Evolutionary conservation across 345 rosid genomes (phyloP), one percentile per base, ranked within the genome.

Genomic region (Clausena lansium): DNA sequence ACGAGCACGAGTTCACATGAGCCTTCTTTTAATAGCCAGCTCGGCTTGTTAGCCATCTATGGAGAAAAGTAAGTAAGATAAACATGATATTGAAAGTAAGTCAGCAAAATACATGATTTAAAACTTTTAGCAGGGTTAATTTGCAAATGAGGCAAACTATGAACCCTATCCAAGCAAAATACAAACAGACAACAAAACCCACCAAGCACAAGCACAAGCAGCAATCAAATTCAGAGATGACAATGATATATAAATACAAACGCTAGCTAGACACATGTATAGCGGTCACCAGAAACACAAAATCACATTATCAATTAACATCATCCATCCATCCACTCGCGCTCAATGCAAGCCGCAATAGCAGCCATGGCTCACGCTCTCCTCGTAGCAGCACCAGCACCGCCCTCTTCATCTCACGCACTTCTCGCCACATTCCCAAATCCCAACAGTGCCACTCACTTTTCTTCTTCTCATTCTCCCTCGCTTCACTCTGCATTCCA

Each of bases 361-460:
- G 89, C 87, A 69, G 87, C 88, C 75, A 90, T 91, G 91, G 93
- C 96, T 45, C 50, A 45, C 50, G 50, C 4, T 45, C 50, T 45
- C 50, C 17, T 45, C 17, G 50, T 45, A 45, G 50, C 17, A 45
- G 50, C 50, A 13, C 50, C 50, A 45, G 50, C 50, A 13, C 50
- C 50, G 50, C 50, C 50, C 4, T 45, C 50, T 45, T 45, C 50
- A 54, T 83, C 89, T n/a, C 87, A 85, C 76, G 77, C 91, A 0
- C 67, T 87, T 80, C 85, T 91, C 2, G 50, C 50, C 50, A 45
- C 50, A 45, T 45, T 45, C 5, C 50, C 50, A 11, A 45, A 45
- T 45, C 69, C 3, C 85, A 8, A 67, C 88, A 7, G 39, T 79
- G 22, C 73, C 93, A 15, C 75, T 70, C 30, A 9, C 70, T 62